Conservation (phyloP, 257 asterid genomes). For the Eustoma russellianum region DNA sequence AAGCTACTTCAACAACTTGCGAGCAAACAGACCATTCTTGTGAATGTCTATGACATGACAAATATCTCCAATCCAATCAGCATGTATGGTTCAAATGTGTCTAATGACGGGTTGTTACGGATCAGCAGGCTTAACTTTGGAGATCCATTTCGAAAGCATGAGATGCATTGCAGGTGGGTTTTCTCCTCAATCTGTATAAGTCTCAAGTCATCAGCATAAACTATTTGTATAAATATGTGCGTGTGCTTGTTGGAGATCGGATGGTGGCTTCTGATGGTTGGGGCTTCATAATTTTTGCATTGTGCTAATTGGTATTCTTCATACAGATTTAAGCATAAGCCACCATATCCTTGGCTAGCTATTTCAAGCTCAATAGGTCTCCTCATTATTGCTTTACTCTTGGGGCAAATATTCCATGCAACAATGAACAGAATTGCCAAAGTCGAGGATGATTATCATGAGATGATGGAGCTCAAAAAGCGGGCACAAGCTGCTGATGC, state of each 20-base stretch:
- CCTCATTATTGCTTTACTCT: conserved; percentile 50
- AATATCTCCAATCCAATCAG: conserved; percentile 64
- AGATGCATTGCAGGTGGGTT: conserved; percentile 95
- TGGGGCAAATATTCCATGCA: conserved; percentile 61
- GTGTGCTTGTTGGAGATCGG: neutral
- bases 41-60: conserved; percentile 77
- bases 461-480: conserved; percentile 69
- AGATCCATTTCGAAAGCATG: conserved; percentile 90
- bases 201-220: neutral
- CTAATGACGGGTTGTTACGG: conserved; percentile 40
- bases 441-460: conserved; percentile 77
- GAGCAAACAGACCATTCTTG: conserved; percentile 91
- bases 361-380: conserved; percentile 40
- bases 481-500: conserved; percentile 89
- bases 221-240: neutral
- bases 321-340: conserved; percentile 81
- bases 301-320: neutral
- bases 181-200: neutral
- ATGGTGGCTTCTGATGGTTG: neutral
- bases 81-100: conserved; percentile 72
- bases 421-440: conserved; percentile 72
- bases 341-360: conserved; percentile 89
- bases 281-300: too few relatives aligned
- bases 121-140: conserved; percentile 85
- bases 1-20: conserved; percentile 98